phyloP scores from a whole-genome alignment of 768 basidiomycete species.

The Kwoniella sp. region DNA sequence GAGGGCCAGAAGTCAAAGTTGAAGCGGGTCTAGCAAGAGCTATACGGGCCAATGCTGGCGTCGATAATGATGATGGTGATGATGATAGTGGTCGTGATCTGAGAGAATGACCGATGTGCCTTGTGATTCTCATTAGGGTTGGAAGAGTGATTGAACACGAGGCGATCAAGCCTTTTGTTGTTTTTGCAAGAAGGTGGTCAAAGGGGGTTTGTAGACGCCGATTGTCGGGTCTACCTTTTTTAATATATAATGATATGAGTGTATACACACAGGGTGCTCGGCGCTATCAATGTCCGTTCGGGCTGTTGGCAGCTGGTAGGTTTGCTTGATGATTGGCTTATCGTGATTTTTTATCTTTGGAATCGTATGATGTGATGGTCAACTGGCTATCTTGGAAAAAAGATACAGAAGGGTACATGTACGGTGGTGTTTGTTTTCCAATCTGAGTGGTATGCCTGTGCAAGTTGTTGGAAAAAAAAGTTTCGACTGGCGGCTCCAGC shows the following conservation, averaged over 20 bases:
- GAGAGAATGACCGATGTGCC: conserved; percentile 15
- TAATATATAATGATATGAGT: neutral
- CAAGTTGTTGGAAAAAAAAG: conserved; percentile 1
- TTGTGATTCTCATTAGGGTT: conserved; percentile 20
- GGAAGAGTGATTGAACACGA: conserved; percentile 1
- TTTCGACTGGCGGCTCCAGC: neutral
- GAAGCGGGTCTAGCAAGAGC: neutral
- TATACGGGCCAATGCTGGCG: conserved; percentile 3
- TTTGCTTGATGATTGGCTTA: neutral
- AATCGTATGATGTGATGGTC: neutral
- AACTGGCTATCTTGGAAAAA: neutral
- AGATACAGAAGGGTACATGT: neutral
- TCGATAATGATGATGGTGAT: neutral
- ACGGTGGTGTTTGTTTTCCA: conserved; percentile 2
- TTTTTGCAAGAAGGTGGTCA: neutral
- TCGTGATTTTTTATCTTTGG: conserved; percentile 2
- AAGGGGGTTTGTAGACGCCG: conserved; percentile 1
- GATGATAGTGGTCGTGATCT: conserved; percentile 15
- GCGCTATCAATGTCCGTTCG: conserved; percentile 2
- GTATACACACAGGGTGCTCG: neutral
- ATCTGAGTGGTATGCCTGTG: neutral
- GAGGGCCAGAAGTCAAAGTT: conserved; percentile 1
- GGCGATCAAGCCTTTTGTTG: neutral
- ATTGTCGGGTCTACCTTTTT: neutral
- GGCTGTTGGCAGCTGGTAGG: neutral